Evolutionary conservation across 139 green algal genomes (phyloP).

Genomic region (Chlamydomonas incerta): DNA sequence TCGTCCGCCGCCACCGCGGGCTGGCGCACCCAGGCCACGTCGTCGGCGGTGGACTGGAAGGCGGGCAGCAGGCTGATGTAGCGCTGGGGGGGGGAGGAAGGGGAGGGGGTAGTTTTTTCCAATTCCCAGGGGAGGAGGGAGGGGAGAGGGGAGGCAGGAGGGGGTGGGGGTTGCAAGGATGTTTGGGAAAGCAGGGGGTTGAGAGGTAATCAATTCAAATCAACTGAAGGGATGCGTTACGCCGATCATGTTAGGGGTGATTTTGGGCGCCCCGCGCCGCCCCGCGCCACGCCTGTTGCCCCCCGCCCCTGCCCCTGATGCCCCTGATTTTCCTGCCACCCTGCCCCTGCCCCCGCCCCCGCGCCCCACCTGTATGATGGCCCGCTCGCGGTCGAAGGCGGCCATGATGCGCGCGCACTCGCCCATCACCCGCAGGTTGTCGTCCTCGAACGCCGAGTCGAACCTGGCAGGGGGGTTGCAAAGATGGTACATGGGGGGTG

Average conservation of each 20-base stretch:
- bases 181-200: too few relatives aligned
- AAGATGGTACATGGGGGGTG: background rate
- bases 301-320: too few relatives aligned
- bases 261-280: too few relatives aligned
- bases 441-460: slow-evolving; percentile 16
- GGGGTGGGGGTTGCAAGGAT: background rate
- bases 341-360: background rate
- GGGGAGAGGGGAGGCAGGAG: background rate
- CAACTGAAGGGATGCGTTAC: too few relatives aligned
- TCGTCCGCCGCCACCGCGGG: slow-evolving; percentile 20
- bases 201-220: background rate
- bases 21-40: slow-evolving; percentile 4
- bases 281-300: too few relatives aligned
- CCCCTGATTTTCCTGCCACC: background rate
- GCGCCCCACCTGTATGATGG: slow-evolving; percentile 13
- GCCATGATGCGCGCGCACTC: slow-evolving; percentile 41
- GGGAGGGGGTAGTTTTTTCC: background rate
- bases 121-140: background rate
- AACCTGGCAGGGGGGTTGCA: slow-evolving; percentile 1
- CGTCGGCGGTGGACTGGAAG: slow-evolving; percentile 22
- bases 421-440: slow-evolving; percentile 32
- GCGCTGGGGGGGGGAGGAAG: slow-evolving; percentile 1
- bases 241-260: too few relatives aligned
- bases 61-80: slow-evolving; percentile 34
- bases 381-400: background rate